These are phyloP conservation scores for Aureobasidium musti DNA, from an alignment of 2,329 filamentous ascomycete genomes.

Conservation along the genomic window DNA sequence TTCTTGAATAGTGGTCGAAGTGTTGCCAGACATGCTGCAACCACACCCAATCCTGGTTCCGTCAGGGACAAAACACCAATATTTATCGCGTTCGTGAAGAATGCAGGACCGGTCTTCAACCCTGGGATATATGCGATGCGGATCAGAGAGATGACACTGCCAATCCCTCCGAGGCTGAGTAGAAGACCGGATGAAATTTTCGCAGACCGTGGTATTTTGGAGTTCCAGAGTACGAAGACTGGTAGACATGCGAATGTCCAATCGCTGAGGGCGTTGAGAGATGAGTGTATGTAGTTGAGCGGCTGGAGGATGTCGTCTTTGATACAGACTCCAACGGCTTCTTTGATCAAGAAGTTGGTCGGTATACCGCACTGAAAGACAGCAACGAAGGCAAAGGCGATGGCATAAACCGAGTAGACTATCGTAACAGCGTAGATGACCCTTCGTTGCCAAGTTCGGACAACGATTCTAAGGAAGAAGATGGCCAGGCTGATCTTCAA, in stretches of 20 bases:
- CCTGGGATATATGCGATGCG: conserved; percentile 35
- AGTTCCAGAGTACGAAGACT: conserved; percentile 17
- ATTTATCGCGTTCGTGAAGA: conserved; percentile 35
- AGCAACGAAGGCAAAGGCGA: conserved; percentile 39
- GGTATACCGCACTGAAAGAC: conserved; percentile 29
- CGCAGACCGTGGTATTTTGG: conserved; percentile 41
- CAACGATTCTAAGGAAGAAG: conserved; percentile 50
- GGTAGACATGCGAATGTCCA: conserved; percentile 45
- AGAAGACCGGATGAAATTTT: conserved; percentile 47
- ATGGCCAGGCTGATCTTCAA: conserved; percentile 50
- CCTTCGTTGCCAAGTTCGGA: conserved; percentile 42
- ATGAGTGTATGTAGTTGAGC: conserved; percentile 34
- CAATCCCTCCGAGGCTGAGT: conserved; percentile 43
- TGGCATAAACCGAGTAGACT: conserved; percentile 39
- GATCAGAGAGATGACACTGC: conserved; percentile 36
- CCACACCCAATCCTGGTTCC: conserved; percentile 42
- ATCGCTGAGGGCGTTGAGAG: conserved; percentile 44
- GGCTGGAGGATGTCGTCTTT: neutral
- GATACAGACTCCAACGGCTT: neutral
- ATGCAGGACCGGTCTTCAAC: conserved; percentile 32
- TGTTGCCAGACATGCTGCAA: conserved; percentile 41
- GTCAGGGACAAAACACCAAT: conserved; percentile 38
- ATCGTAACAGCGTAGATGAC: conserved; percentile 37
- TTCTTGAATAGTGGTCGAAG: conserved; percentile 38
- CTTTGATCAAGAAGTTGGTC: conserved; percentile 15